Conservation (phyloP, 495 filamentous ascomycete genomes). For the Penicillium dipodomyicola region DNA sequence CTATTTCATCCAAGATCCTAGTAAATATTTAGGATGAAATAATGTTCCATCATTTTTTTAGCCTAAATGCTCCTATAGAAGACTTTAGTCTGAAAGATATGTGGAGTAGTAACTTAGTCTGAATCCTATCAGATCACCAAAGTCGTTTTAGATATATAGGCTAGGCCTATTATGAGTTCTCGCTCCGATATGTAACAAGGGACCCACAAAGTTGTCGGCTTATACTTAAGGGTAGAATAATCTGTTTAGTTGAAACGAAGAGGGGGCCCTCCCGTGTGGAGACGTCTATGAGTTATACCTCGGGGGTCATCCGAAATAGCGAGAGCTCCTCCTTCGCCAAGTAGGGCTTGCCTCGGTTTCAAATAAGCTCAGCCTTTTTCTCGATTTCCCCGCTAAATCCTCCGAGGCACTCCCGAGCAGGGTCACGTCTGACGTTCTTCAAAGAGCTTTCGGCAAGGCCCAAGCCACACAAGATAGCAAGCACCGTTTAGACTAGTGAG, state of each 20-base stretch:
- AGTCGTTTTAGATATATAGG: no score
- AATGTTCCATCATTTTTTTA: no score
- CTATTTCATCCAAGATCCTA: no score
- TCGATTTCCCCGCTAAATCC: background rate
- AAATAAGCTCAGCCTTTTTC: background rate
- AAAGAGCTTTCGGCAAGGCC: background rate
- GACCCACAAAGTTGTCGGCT: no score
- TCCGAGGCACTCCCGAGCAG: background rate
- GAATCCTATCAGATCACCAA: no score
- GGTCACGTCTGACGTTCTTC: background rate
- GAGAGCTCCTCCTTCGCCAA: background rate
- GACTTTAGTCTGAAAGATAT: no score
- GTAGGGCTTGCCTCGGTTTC: background rate
- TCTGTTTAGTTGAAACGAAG: background rate
- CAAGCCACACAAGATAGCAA: background rate
- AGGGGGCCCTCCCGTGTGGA: background rate
- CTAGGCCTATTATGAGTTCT: no score
- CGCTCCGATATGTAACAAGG: no score
- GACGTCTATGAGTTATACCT: background rate
- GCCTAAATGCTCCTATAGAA: no score
- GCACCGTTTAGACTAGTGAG: slow-evolving; percentile 1
- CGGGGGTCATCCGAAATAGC: background rate
- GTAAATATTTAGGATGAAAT: no score
- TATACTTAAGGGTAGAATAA: no score
- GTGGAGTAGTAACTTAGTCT: no score